Evolutionary conservation across 2,329 filamentous ascomycete species (phyloP), one percentile per base, ranked within the genome.

Genomic region (Alternaria triticimaculans): DNA sequence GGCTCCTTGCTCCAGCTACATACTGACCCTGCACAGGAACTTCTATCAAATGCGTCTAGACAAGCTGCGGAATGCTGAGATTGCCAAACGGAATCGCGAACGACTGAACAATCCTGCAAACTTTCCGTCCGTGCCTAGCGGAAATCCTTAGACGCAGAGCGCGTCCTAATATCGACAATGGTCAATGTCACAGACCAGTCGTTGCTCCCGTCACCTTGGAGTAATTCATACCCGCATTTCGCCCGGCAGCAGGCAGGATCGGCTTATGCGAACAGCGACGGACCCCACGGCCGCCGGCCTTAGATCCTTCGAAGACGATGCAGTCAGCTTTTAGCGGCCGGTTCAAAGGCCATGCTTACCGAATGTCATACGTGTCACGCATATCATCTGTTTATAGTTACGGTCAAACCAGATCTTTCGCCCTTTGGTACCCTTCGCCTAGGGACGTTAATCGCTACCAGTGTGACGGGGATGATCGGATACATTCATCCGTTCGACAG

Each of bases 31-130:
- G 18, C 20, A 55, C 73, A 96, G 93, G 72, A 87, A 89, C 25
- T 97, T 99, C 80, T 96, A 93, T 77, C 91, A 95, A 71, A 92
- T 94, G 82, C 89, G 96, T 15, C 78, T 97, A 55, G 89, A 93
- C 77, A 91, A 91, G 76, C 90, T 94, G 75, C 87, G 90, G 46
- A 91, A 92, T 78, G 87, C 87, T n/a, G 92, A 96, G 75, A 85
- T 90, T 58, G 91, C 93, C 11, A 96, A 90, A 80, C 86, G 92
- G 56, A 96, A 95, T 74, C 88, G 90, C 46, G 93, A 97, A 78
- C 88, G 93, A 48, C 80, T 97, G 64, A 90, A 88, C 66, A 91
- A 94, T 75, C 92, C 93, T 2, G 87, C 86, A 25, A 88, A 91
- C 63, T 98, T 98, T 75, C 96, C 96, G 1, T 91, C 92, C 45